Conservation (phyloP, 805 yeast genomes). For the Pachysolen tannophilus region DNA sequence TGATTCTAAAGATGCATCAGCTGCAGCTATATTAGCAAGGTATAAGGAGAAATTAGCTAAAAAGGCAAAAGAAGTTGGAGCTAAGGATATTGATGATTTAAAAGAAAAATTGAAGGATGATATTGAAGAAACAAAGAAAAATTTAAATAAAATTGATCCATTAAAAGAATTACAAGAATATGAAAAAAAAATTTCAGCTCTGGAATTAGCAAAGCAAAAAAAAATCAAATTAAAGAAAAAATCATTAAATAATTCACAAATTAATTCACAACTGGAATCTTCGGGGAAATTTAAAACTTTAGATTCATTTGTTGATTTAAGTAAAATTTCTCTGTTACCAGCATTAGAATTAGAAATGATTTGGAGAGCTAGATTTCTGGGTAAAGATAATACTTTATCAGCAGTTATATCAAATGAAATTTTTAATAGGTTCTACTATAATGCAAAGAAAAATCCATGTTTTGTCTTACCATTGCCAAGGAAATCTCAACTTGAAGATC, state of each 20-base stretch:
- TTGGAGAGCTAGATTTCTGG: constrained; percentile 83
- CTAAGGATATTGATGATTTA: constrained; percentile 45
- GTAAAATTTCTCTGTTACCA: constrained; percentile 50
- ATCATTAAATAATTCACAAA: constrained; percentile 19
- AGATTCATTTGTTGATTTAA: constrained; percentile 60
- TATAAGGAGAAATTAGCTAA: constrained; percentile 33
- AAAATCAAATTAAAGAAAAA: constrained; percentile 28
- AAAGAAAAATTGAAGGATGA: constrained; percentile 54
- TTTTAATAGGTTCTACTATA: constrained; percentile 53
- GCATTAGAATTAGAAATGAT: constrained; percentile 62
- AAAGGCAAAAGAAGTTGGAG: constrained; percentile 34
- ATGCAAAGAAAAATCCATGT: constrained; percentile 68
- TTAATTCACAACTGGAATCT: no score
- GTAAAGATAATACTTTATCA: constrained; percentile 48
- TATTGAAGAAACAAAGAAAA: constrained; percentile 46
- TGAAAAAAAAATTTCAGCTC: constrained; percentile 17
- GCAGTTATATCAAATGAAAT: constrained; percentile 54
- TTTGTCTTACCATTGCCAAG: constrained; percentile 90
- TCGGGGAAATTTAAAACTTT: constrained; percentile 75
- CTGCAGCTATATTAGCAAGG: constrained; percentile 25
- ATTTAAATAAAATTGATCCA: constrained; percentile 60
- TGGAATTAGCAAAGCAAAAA: constrained; percentile 10
- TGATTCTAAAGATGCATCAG: constrained; percentile 19
- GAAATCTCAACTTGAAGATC: no score
- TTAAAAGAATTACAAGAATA: constrained; percentile 53